These are phyloP conservation scores for Pestalotiopsis sp. DNA, from an alignment of 2,329 filamentous ascomycete species.

Conservation along the genomic window DNA sequence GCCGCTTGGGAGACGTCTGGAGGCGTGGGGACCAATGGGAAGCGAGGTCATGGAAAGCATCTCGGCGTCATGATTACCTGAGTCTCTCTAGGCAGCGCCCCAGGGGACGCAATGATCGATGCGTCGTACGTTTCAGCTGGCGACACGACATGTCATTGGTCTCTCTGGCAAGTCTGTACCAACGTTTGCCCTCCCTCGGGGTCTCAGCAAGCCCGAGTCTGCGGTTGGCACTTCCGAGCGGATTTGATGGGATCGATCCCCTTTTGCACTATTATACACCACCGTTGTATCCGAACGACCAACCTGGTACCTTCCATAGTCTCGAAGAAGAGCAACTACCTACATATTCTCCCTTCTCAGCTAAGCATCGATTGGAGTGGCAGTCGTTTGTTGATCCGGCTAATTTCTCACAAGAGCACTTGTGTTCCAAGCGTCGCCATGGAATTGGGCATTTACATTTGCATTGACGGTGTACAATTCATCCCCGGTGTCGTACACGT, in stretches of 20 bases:
- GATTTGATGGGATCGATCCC: background rate
- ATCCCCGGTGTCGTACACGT: background rate
- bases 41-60: background rate
- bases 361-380: background rate
- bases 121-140: constrained; percentile 11
- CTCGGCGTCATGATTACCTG: constrained; percentile 12
- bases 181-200: constrained; percentile 7
- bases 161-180: background rate
- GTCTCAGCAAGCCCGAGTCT: constrained; percentile 3
- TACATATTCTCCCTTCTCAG: background rate
- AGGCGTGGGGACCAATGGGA: background rate
- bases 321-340: background rate
- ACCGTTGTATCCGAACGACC: constrained; percentile 4
- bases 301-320: constrained; percentile 9
- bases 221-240: background rate
- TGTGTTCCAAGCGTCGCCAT: background rate
- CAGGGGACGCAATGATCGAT: background rate
- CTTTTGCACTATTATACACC: background rate
- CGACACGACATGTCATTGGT: constrained; percentile 5
- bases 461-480: background rate
- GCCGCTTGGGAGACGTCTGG: background rate
- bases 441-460: too few species aligned
- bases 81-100: background rate
- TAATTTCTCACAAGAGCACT: background rate
- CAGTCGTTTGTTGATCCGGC: background rate